Conservation (phyloP, 2,329 filamentous ascomycete species). For the Pseudogymnoascus verrucosus region DNA sequence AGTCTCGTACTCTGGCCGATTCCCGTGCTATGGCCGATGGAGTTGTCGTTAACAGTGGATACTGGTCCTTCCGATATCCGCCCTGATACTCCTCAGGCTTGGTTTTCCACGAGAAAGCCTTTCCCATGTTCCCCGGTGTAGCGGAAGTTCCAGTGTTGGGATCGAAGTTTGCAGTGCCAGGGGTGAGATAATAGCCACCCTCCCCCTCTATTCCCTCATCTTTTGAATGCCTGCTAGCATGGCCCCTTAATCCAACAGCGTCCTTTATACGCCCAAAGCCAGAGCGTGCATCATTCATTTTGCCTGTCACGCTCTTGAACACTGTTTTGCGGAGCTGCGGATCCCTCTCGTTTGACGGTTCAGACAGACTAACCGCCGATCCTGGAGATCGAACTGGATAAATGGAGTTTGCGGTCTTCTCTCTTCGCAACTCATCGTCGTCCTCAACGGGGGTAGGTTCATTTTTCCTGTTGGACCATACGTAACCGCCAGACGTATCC, state of each 20-base stretch:
- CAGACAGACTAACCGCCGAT: constrained; percentile 39
- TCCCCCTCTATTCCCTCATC: constrained; percentile 35
- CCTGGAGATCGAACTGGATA: constrained; percentile 38
- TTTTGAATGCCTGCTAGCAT: constrained; percentile 46
- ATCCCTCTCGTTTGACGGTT: constrained; percentile 45
- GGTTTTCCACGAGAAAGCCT: constrained; percentile 56
- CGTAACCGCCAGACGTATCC: constrained; percentile 41
- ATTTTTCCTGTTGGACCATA: constrained; percentile 40
- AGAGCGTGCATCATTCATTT: constrained; percentile 71
- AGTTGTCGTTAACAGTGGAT: constrained; percentile 1
- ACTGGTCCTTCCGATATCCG: constrained; percentile 21
- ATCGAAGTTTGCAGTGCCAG: constrained; percentile 15
- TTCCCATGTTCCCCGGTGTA: constrained; percentile 30
- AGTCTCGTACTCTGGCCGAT: constrained; percentile 9
- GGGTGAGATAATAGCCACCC: constrained; percentile 18
- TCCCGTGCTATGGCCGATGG: neutral
- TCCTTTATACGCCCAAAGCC: constrained; percentile 82
- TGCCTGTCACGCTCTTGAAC: constrained; percentile 72
- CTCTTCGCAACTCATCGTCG: constrained; percentile 33
- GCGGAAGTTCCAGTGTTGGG: constrained; percentile 10
- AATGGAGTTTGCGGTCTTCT: constrained; percentile 38
- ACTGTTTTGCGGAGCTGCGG: constrained; percentile 52
- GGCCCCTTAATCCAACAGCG: constrained; percentile 56
- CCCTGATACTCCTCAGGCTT: constrained; percentile 52
- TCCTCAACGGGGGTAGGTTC: constrained; percentile 47